Percentiles rank a stretch among this genome's conserved stretches.
phyloP scores from a whole-genome alignment of 1,284 basidiomycete species.

The Irpex sp. region DNA sequence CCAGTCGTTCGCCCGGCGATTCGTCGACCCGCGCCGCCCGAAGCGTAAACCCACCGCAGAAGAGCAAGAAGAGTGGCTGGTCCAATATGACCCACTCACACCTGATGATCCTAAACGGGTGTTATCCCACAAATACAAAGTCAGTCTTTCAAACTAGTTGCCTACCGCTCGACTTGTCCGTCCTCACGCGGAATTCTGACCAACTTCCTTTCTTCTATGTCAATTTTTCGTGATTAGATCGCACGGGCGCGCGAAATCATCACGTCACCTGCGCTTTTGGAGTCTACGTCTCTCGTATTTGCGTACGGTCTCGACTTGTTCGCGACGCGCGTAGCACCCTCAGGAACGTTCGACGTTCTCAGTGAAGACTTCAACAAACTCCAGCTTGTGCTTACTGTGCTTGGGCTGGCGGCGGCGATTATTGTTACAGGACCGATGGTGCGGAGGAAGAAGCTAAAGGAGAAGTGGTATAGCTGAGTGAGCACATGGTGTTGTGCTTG shows the following conservation, averaged over 20 bases:
- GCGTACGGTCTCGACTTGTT: conserved; percentile 88
- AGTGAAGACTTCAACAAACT: conserved; percentile 91
- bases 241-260: conserved; percentile 63
- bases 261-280: conserved; percentile 81
- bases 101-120: conserved; percentile 71
- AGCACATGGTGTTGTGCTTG: background rate
- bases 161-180: background rate
- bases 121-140: conserved; percentile 78
- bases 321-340: conserved; percentile 79
- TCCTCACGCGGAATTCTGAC: background rate
- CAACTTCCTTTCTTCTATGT: background rate
- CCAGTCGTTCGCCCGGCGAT: conserved; percentile 67
- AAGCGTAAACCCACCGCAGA: conserved; percentile 71
- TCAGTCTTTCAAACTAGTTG: conserved; percentile 29
- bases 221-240: conserved; percentile 40
- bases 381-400: conserved; percentile 85
- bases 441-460: conserved; percentile 54
- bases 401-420: conserved; percentile 71
- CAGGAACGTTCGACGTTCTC: conserved; percentile 91
- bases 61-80: conserved; percentile 84
- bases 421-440: conserved; percentile 76
- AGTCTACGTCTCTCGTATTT: conserved; percentile 90
- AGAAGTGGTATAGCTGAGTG: conserved; percentile 53
- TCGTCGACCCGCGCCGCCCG: conserved; percentile 86
- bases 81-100: conserved; percentile 82